phyloP scores from a whole-genome alignment of 768 basidiomycete species.

The Lenzites betulinus region DNA sequence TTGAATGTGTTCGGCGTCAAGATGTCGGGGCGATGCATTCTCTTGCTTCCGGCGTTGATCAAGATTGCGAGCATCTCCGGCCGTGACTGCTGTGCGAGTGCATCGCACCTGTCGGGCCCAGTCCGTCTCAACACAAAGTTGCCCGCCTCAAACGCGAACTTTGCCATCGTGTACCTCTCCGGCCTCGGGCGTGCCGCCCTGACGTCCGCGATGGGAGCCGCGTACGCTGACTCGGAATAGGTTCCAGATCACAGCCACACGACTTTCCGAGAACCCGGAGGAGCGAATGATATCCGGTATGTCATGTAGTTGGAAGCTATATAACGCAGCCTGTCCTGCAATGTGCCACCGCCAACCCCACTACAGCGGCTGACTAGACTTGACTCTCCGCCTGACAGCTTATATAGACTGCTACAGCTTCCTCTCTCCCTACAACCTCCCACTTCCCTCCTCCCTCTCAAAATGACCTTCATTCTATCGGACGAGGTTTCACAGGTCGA shows the following conservation, averaged over 20 bases:
- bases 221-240: constrained; percentile 7
- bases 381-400: background rate
- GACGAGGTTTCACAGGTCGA: constrained; percentile 21
- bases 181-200: background rate
- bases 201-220: background rate
- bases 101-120: constrained; percentile 5
- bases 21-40: background rate
- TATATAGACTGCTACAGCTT: constrained; percentile 13
- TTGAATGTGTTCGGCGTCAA: background rate
- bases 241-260: constrained; percentile 10
- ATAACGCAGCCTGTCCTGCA: background rate
- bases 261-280: background rate
- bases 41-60: constrained; percentile 2
- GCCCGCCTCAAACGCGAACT: constrained; percentile 2
- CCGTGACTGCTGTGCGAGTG: background rate
- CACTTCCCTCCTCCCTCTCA: background rate
- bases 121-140: background rate
- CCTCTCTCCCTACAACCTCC: background rate
- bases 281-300: background rate
- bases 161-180: background rate
- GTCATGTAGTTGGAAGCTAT: background rate
- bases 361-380: background rate
- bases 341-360: constrained; percentile 1
- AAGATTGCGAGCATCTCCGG: background rate
- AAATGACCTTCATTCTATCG: constrained; percentile 6